These are phyloP conservation scores for Avena insularis DNA, from an alignment of 176 grass and related monocot genomes.

Conservation along the genomic window DNA sequence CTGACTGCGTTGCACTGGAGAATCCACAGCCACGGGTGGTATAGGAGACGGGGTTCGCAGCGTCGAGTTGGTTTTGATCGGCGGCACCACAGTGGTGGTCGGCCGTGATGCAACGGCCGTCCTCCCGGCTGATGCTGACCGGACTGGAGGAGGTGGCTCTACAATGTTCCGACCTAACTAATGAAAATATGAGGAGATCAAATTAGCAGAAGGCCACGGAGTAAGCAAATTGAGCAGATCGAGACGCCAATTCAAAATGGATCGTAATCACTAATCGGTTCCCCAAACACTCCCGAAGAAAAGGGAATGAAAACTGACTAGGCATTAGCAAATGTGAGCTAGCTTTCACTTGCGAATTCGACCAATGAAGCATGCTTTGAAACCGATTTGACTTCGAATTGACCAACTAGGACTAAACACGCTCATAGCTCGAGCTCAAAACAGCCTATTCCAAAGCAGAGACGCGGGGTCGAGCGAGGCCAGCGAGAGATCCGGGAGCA, in stretches of 20 bases:
- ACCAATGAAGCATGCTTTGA: conserved; percentile 9
- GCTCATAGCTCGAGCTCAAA: not conserved
- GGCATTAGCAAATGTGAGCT: not conserved
- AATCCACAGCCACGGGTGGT: conserved; percentile 71
- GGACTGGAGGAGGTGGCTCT: conserved; percentile 70
- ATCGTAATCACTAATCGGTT: not conserved
- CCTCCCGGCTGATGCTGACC: conserved; percentile 85
- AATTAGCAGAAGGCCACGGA: conserved; percentile 54
- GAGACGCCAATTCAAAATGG: not conserved
- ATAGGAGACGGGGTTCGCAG: conserved; percentile 70
- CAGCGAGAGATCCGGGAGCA: conserved; percentile 53
- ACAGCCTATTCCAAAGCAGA: conserved; percentile 26
- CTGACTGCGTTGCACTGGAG: conserved; percentile 53
- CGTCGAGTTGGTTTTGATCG: conserved; percentile 69
- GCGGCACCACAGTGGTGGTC: conserved; percentile 69
- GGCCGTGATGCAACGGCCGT: conserved; percentile 65
- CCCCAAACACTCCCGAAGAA: not conserved
- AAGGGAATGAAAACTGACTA: conserved; percentile 18
- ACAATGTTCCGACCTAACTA: conserved; percentile 97
- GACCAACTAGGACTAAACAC: conserved; percentile 44
- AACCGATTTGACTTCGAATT: conserved; percentile 41
- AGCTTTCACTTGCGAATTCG: conserved; percentile 41
- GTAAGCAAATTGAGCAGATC: conserved; percentile 34
- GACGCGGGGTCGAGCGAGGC: not conserved
- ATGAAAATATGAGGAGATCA: conserved; percentile 63